phyloP scores from a whole-genome alignment of 805 yeast species.

The Barnettozyma botsteinii region DNA sequence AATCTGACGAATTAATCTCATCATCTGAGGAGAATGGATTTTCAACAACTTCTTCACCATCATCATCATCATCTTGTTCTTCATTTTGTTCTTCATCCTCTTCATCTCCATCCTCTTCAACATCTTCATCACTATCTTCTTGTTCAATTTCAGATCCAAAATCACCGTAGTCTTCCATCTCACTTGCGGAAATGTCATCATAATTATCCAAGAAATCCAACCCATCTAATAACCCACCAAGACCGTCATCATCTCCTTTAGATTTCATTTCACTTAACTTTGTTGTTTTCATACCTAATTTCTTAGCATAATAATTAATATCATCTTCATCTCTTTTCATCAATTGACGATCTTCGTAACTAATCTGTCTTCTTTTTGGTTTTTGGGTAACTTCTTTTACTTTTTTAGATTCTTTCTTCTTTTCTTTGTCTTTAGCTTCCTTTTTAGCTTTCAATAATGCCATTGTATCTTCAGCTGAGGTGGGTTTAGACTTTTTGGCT shows the following conservation, averaged over 20 bases:
- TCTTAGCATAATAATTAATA: slow-evolving; percentile 75
- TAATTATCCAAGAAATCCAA: slow-evolving; percentile 35
- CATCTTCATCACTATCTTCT: slow-evolving; percentile 19
- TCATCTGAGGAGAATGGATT: slow-evolving; percentile 36
- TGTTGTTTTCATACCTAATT: slow-evolving; percentile 62
- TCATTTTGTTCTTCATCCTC: slow-evolving; percentile 23
- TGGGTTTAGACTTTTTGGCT: slow-evolving; percentile 15
- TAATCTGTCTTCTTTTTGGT: slow-evolving; percentile 15
- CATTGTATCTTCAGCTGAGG: slow-evolving; percentile 31
- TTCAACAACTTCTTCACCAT: slow-evolving; percentile 24
- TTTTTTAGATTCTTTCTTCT: slow-evolving; percentile 14
- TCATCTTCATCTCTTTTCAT: slow-evolving; percentile 67
- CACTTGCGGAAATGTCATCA: slow-evolving; percentile 19
- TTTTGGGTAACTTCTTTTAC: slow-evolving; percentile 9
- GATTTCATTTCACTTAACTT: slow-evolving; percentile 42
- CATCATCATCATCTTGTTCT: slow-evolving; percentile 23
- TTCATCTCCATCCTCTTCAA: slow-evolving; percentile 23
- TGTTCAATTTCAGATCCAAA: slow-evolving; percentile 24
- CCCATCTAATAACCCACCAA: slow-evolving; percentile 82
- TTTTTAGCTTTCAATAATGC: slow-evolving; percentile 28
- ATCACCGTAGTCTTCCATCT: slow-evolving; percentile 26
- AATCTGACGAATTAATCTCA: slow-evolving; percentile 37
- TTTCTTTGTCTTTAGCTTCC: slow-evolving; percentile 17
- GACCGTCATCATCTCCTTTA: slow-evolving; percentile 54
- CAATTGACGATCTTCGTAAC: slow-evolving; percentile 43